phyloP scores from a whole-genome alignment of 495 filamentous ascomycete genomes.

The Talaromyces trachyspermus region DNA sequence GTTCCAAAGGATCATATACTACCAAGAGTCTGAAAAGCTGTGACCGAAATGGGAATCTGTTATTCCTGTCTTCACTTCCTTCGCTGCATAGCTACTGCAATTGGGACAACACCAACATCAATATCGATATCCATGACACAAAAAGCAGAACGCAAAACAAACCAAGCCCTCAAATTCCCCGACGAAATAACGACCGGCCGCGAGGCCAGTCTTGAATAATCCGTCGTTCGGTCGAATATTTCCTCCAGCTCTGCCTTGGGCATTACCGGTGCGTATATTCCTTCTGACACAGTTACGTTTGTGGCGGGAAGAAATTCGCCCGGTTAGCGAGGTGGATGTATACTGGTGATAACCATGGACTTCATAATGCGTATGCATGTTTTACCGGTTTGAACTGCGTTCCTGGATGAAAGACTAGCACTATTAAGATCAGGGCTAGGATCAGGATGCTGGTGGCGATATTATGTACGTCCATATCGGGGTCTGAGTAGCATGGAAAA shows the following conservation, averaged over 20 bases:
- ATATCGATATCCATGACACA: no score
- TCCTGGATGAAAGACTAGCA: slow-evolving; percentile 16
- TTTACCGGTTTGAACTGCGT: slow-evolving; percentile 2
- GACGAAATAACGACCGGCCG: neutral
- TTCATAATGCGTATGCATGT: slow-evolving; percentile 1
- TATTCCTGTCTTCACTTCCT: neutral
- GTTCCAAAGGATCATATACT: neutral
- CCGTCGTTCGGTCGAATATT: neutral
- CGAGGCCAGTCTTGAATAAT: neutral
- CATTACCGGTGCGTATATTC: neutral
- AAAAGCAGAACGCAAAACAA: no score
- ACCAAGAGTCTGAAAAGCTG: neutral
- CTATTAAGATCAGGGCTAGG: neutral
- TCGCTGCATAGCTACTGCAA: neutral
- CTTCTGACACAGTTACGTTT: neutral
- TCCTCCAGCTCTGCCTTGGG: neutral
- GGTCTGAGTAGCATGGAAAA: slow-evolving; percentile 48
- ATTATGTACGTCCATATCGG: slow-evolving; percentile 43
- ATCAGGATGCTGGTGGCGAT: slow-evolving; percentile 6
- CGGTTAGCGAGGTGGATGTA: no score
- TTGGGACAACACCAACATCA: neutral
- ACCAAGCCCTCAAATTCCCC: neutral
- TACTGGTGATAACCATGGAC: neutral
- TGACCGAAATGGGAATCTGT: neutral
- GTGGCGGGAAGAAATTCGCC: no score